Conservation (phyloP, 345 rosid species). For the Hevea brasiliensis region DNA sequence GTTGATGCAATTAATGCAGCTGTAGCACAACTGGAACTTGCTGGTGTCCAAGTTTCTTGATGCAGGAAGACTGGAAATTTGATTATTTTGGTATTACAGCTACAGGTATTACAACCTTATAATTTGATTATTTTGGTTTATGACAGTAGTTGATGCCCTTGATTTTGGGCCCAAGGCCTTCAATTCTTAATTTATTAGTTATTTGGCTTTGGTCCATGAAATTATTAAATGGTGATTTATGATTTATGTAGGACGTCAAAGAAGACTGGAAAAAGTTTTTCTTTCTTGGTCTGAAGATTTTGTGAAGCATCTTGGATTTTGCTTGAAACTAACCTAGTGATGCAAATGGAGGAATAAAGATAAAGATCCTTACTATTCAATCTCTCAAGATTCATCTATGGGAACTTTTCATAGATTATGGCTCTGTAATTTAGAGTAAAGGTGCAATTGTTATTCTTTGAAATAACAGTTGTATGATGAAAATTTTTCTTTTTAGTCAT, state of each 20-base stretch:
- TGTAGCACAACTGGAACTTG: conserved; percentile 64
- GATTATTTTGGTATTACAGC: not conserved
- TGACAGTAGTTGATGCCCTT: not conserved
- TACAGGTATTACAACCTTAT: not conserved
- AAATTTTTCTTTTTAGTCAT: too few species aligned
- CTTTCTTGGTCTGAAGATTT: not conserved
- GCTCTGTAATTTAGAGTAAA: not conserved
- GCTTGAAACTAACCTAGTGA: not conserved
- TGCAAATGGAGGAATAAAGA: conserved; percentile 27
- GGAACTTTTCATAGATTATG: not conserved
- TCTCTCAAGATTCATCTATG: not conserved
- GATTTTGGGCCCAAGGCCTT: not conserved
- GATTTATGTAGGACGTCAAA: not conserved
- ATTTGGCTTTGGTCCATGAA: not conserved
- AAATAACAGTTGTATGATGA: not conserved
- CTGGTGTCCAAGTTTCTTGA: conserved; percentile 46
- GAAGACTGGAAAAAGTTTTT: not conserved
- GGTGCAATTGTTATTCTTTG: not conserved
- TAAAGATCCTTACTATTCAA: not conserved
- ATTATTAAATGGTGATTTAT: not conserved
- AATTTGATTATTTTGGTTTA: not conserved
- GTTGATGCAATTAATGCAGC: conserved; percentile 63
- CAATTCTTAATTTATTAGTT: not conserved
- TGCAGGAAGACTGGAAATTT: not conserved
- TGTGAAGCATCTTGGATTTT: conserved; percentile 7